phyloP scores from a whole-genome alignment of 1,284 basidiomycete species.

The Ceratobasidium sp. region DNA sequence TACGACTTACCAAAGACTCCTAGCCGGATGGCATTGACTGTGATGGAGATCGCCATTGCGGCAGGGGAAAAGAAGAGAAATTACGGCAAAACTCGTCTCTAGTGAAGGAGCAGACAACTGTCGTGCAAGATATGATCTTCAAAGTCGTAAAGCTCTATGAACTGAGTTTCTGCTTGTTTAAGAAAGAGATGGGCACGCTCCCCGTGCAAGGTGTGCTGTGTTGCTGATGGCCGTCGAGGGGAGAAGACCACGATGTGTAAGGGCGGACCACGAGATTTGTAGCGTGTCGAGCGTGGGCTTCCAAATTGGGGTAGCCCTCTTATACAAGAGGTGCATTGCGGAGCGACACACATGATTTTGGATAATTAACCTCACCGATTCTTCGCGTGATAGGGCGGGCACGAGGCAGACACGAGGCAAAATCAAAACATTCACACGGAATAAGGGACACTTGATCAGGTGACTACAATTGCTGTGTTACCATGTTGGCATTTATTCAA shows the following conservation, averaged over 20 bases:
- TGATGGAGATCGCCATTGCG: constrained; percentile 33
- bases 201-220: constrained; percentile 34
- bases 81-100: constrained; percentile 16
- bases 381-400: not conserved
- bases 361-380: constrained; percentile 15
- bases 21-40: constrained; percentile 37
- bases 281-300: constrained; percentile 33
- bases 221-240: constrained; percentile 39
- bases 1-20: constrained; percentile 15
- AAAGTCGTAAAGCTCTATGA: constrained; percentile 10
- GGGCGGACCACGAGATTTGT: constrained; percentile 40
- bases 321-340: constrained; percentile 25
- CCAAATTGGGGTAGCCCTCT: constrained; percentile 10
- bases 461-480: constrained; percentile 2
- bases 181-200: constrained; percentile 25
- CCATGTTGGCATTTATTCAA: not conserved
- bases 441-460: not conserved
- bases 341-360: constrained; percentile 2
- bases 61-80: constrained; percentile 27
- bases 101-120: constrained; percentile 19
- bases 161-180: constrained; percentile 35
- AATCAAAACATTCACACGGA: constrained; percentile 30
- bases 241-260: constrained; percentile 37
- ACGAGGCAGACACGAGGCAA: constrained; percentile 37
- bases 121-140: constrained; percentile 19